Conservation (phyloP, 108 stramenopile genomes). For the Cyclotella baltica region DNA sequence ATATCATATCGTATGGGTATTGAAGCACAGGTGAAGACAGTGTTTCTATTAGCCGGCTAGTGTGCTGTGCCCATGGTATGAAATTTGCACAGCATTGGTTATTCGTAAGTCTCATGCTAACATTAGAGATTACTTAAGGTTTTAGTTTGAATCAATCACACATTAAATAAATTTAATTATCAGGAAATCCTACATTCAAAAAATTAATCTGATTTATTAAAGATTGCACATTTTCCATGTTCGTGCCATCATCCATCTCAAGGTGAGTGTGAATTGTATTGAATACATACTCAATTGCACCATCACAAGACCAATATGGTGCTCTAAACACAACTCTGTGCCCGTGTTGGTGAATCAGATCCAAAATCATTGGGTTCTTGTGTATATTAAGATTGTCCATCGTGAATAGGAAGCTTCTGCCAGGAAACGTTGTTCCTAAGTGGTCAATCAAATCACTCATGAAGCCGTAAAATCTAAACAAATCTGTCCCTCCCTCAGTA, state of each 20-base stretch:
- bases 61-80: too few relatives aligned
- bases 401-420: conserved; percentile 1
- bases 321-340: conserved; percentile 18
- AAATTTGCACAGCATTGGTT: too few relatives aligned
- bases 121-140: too few relatives aligned
- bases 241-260: background rate
- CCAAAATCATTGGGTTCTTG: conserved; percentile 15
- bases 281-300: conserved; percentile 29
- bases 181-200: background rate
- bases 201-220: background rate
- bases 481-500: conserved; percentile 13
- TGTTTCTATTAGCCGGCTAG: too few relatives aligned
- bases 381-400: conserved; percentile 28
- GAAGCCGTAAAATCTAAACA: background rate
- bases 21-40: too few relatives aligned
- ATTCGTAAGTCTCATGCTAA: too few relatives aligned
- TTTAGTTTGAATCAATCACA: too few relatives aligned
- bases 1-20: too few relatives aligned
- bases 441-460: background rate
- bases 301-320: conserved; percentile 28
- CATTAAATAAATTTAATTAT: too few relatives aligned
- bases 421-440: conserved; percentile 4
- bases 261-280: conserved; percentile 26
- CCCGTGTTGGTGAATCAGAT: background rate
- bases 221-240: background rate